Percentiles rank a stretch among this genome's conserved stretches.
These are phyloP conservation scores for Barnettozyma populi DNA, from an alignment of 805 yeast genomes.

Conservation along the genomic window DNA sequence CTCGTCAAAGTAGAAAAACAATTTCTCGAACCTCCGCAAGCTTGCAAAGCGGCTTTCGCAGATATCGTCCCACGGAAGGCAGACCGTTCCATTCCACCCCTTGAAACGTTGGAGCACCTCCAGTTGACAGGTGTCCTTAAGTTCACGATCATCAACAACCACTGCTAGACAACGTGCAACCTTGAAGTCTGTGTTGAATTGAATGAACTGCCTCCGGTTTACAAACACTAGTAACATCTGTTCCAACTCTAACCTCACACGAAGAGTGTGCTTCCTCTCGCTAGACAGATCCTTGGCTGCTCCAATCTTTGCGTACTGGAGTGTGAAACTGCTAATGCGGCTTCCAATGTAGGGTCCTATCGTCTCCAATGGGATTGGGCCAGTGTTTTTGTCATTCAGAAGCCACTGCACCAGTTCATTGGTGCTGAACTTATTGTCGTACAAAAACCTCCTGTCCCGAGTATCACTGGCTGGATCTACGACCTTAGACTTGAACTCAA, in stretches of 20 bases:
- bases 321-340: conserved; percentile 5
- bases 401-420: neutral
- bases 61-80: conserved; percentile 8
- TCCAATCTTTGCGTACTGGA: conserved; percentile 10
- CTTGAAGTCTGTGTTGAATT: conserved; percentile 6
- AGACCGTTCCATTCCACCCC: conserved; percentile 8
- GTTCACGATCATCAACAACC: conserved; percentile 5
- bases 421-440: conserved; percentile 1
- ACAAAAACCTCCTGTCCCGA: conserved; percentile 1
- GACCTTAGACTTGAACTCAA: conserved; percentile 3
- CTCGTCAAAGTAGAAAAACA: conserved; percentile 9
- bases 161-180: conserved; percentile 6
- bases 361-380: conserved; percentile 3
- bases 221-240: conserved; percentile 6
- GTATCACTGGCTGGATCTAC: neutral
- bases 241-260: conserved; percentile 12
- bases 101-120: conserved; percentile 6
- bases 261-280: conserved; percentile 1
- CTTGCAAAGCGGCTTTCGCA: conserved; percentile 5
- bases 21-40: conserved; percentile 4
- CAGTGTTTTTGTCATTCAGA: neutral
- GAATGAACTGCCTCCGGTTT: neutral
- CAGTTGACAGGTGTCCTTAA: neutral
- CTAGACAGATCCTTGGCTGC: conserved; percentile 5
- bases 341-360: conserved; percentile 8